Base-by-base conservation (phyloP, 208 protist genomes). In the Leishmania amazonensis region DNA sequence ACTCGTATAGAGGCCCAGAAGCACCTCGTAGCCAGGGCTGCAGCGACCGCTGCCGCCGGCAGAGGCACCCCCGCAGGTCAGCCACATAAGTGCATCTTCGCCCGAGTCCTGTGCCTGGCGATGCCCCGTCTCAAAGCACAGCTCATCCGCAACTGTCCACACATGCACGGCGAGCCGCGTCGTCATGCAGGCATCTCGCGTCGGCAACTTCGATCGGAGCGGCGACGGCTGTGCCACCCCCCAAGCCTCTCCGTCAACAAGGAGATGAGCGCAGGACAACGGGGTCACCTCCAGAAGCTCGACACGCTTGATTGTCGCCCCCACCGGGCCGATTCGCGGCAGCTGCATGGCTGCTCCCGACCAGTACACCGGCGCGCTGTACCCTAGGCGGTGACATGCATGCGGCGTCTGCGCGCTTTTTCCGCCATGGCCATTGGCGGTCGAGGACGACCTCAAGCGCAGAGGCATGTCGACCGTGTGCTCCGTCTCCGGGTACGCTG, bases 251-350 rank as follows among this genome's bases (percentile, higher is more conserved):
- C n/a, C 54, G 53, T 9, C 35, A 47, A 45, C 57, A 49, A 35
- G 21, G 38, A 51, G 57, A 6, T 60, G 24, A 57, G 40, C 64
- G 45, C 64, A 75, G 7, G 71, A 19, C 19, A 85, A 19, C 3
- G 76, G 70, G 3, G 76, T 83, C 11, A 76, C 85, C 57, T 83
- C 81, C 24, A 84, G 35, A 49, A 89, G 81, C 83, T 83, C 83
- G 40, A 89, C 78, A 0, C 72, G 80, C 42, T 81, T 70, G 40
- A 89, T 21, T 2, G 77, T 81, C n/a, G 67, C 86, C 38, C 86
- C 86, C 49, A 87, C 70, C 13, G 53, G 1, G 1, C 86, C 86
- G 6, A 89, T 67, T 17, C 74, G 72, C 40, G 86, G 86, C 77
- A 89, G 73, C 64, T 40, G 80, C 78, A 81, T 85, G 5, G 83